Conservation (phyloP, 2,329 filamentous ascomycete genomes). For the Pestalotiopsis sp. region DNA sequence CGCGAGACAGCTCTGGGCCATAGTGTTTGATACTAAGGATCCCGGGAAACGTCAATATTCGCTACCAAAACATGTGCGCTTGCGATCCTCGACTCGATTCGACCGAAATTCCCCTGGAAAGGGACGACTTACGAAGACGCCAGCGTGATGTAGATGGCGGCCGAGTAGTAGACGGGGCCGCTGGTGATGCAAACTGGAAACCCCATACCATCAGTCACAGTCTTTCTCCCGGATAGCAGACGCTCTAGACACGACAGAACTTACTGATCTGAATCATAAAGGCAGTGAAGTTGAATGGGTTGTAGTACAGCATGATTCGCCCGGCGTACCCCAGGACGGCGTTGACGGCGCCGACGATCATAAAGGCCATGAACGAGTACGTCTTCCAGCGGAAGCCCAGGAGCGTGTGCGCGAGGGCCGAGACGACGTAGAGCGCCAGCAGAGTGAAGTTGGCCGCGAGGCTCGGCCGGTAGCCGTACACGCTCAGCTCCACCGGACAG, state of each 20-base stretch:
- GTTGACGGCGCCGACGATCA: conserved; percentile 57
- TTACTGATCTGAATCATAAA: conserved; percentile 69
- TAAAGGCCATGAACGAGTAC: conserved; percentile 51
- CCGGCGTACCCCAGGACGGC: conserved; percentile 67
- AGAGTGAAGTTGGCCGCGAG: conserved; percentile 45
- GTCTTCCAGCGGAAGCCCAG: conserved; percentile 50
- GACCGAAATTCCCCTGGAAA: neutral
- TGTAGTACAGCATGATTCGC: conserved; percentile 56
- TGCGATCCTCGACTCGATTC: neutral
- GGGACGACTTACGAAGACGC: conserved; percentile 35
- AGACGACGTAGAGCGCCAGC: conserved; percentile 46
- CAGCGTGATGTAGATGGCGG: conserved; percentile 69
- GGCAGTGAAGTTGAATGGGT: conserved; percentile 60
- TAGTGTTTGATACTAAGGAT: conserved; percentile 38
- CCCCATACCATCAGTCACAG: neutral
- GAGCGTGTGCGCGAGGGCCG: conserved; percentile 46
- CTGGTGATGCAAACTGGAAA: conserved; percentile 60
- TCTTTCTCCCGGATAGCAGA: neutral
- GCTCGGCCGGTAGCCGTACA: conserved; percentile 50
- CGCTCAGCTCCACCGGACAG: conserved; percentile 46
- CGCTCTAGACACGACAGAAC: conserved; percentile 19
- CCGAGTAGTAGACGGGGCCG: conserved; percentile 59
- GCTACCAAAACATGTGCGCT: too few relatives aligned
- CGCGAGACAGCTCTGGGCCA: conserved; percentile 27
- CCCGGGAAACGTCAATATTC: conserved; percentile 11